These are phyloP conservation scores for Pyronema omphalodes DNA, from an alignment of 495 filamentous ascomycete genomes.

Conservation along the genomic window DNA sequence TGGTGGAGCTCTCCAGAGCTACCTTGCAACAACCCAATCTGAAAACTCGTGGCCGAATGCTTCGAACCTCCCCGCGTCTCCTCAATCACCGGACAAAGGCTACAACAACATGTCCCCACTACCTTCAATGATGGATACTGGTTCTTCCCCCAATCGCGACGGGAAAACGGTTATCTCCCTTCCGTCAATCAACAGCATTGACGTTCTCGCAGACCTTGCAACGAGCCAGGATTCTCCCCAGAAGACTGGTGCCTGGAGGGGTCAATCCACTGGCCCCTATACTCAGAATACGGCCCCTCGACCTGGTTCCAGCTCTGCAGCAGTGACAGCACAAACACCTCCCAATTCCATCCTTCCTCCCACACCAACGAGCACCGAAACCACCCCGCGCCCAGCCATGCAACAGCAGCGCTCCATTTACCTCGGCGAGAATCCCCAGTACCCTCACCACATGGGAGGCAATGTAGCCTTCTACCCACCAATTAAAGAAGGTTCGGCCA, in stretches of 20 bases:
- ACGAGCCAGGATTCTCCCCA: conserved; percentile 18
- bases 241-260: conserved; percentile 10
- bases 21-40: conserved; percentile 5
- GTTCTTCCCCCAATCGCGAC: conserved; percentile 8
- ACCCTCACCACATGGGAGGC: conserved; percentile 2
- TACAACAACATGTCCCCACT: conserved; percentile 13
- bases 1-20: conserved; percentile 12
- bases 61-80: conserved; percentile 12
- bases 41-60: conserved; percentile 9
- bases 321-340: conserved; percentile 18
- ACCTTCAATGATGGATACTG: conserved; percentile 16
- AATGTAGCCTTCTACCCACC: conserved; percentile 13
- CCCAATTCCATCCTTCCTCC: conserved; percentile 9
- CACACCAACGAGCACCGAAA: conserved; percentile 12
- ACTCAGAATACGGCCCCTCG: conserved; percentile 9
- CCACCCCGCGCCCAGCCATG: conserved; percentile 18
- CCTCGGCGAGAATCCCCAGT: conserved; percentile 5
- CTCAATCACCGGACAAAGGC: conserved; percentile 11
- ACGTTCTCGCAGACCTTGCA: conserved; percentile 22
- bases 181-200: conserved; percentile 19
- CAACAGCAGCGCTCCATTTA: conserved; percentile 16
- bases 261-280: neutral
- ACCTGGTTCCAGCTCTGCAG: conserved; percentile 13
- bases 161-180: conserved; percentile 21
- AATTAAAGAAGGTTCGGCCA: conserved; percentile 16